Evolutionary conservation across 2,329 filamentous ascomycete species (phyloP), one percentile per base, ranked within the genome.

Genomic region (Diaporthe capsici): DNA sequence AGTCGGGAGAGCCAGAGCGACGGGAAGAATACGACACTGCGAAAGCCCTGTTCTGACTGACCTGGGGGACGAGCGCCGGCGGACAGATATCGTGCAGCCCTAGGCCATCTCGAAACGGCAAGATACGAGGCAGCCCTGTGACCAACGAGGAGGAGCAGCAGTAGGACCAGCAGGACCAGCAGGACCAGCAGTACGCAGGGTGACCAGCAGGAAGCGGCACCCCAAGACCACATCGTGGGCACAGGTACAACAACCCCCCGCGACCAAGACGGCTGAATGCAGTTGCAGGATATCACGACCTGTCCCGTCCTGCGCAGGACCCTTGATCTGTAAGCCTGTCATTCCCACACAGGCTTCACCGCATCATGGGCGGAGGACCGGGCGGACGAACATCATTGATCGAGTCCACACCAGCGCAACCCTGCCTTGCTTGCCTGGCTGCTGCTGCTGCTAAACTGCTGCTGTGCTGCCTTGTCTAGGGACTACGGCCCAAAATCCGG

Each of bases 1-100:
- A 57, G 60, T 42, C 72, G 75, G 75, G 72, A 61, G 70, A 39
- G 51, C 61, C 63, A 70, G 72, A 70, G 53, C 20, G 53, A 68
- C 51, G 42, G 42, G 34, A 51, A 57, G 15, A 68, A 53, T 47
- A 51, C 72, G 42, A 74, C 60, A 25, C 28, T 61, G 22, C 51
- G 12, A 25, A 55, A 55, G 25, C 37, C 60, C 60, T 63, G 60
- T 42, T 10, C 31, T 22, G 39, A 42, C 31, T 31, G 31, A 44
- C 55, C 57, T 51, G 37, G 37, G 9, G 9, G 44, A 39, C 28
- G 42, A 51, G 3, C 13, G 20, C 28, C 28, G 25, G 25, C 22
- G 44, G 25, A 39, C 37, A 63, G 17, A 57, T 55, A 65, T 67
- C 44, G 61, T 55, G 57, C 42, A 55, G 51, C 72, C 57, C 28